These are phyloP conservation scores for Xylaria digitata DNA, from an alignment of 2,329 filamentous ascomycete genomes.

Conservation along the genomic window DNA sequence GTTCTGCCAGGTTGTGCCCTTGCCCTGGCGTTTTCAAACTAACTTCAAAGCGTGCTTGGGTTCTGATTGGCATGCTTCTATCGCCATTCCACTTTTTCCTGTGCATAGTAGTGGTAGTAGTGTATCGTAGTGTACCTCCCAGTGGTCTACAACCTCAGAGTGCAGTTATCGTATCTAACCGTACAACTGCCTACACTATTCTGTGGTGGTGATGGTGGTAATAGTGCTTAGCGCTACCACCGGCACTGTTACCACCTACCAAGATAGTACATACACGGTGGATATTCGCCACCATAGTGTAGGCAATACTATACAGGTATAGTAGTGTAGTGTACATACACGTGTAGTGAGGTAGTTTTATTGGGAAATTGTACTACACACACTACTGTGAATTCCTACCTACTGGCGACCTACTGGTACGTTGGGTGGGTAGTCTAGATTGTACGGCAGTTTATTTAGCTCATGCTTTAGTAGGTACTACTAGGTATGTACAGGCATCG, in stretches of 20 bases:
- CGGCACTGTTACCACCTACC: conserved; percentile 27
- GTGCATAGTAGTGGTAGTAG: no score
- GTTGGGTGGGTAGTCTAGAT: neutral
- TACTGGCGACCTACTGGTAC: neutral
- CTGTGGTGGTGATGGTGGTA: neutral
- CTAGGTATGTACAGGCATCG: neutral
- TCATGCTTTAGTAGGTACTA: neutral
- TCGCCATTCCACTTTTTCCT: no score
- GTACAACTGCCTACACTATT: neutral
- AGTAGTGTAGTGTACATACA: no score
- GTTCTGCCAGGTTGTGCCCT: conserved; percentile 11
- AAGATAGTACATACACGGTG: conserved; percentile 24
- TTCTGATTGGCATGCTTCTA: no score
- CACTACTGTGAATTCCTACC: neutral
- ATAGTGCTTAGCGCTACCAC: conserved; percentile 9
- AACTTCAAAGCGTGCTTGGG: neutral
- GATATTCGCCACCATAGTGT: neutral
- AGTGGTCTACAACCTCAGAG: no score
- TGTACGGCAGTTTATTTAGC: conserved; percentile 23
- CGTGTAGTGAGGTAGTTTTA: conserved; percentile 3
- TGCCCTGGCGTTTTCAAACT: conserved; percentile 3
- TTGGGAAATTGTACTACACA: neutral
- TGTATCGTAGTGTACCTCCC: no score
- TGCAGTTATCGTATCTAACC: no score
- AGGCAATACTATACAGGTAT: no score